Percentiles rank a stretch among this genome's conserved stretches.
phyloP scores from a whole-genome alignment of 768 basidiomycete species.

The Rhizopogon roseolus region DNA sequence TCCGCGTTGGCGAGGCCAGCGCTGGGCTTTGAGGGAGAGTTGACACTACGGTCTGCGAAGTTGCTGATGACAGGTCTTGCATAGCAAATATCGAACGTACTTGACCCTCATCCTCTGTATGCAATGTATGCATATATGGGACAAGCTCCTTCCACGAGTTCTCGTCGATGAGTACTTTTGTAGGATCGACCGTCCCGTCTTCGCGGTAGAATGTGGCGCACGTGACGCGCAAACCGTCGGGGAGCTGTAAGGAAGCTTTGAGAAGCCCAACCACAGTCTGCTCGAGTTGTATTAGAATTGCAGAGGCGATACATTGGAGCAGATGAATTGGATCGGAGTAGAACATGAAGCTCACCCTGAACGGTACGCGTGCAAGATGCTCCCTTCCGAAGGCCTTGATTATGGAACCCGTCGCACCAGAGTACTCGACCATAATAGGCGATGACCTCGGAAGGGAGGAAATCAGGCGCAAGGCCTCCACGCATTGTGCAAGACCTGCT shows the following conservation, averaged over 20 bases:
- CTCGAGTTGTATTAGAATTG: background rate
- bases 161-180: conserved; percentile 20
- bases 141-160: conserved; percentile 29
- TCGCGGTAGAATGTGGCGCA: conserved; percentile 25
- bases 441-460: conserved; percentile 23
- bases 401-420: conserved; percentile 9
- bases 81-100: background rate
- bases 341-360: conserved; percentile 18
- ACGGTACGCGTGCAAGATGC: conserved; percentile 25
- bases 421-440: conserved; percentile 21
- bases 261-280: conserved; percentile 22
- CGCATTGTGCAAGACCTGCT: conserved; percentile 27
- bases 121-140: conserved; percentile 24
- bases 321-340: background rate
- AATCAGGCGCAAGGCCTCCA: conserved; percentile 27
- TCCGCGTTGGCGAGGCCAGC: conserved; percentile 3
- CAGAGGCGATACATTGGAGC: background rate
- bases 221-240: conserved; percentile 14
- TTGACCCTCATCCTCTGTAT: conserved; percentile 25
- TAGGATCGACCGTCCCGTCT: conserved; percentile 23
- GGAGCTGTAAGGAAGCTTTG: conserved; percentile 17
- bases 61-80: conserved; percentile 5
- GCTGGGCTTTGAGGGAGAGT: conserved; percentile 1
- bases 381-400: conserved; percentile 27
- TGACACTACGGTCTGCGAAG: background rate